Base-by-base conservation (phyloP, 129 eudicot genomes). In the Artemisia tridentata region DNA sequence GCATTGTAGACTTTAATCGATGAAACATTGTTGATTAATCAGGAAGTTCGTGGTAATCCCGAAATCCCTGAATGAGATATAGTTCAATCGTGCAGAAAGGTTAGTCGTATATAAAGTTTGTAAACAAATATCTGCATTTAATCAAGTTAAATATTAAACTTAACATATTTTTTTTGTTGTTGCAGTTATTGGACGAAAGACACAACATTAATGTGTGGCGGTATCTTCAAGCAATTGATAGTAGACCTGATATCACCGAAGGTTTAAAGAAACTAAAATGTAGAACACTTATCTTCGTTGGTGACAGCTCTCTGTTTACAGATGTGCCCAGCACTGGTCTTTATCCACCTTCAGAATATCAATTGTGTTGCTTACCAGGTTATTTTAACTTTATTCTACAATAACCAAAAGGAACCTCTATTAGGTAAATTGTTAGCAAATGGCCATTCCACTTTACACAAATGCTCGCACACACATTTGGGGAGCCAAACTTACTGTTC, bases 51-150 rank as follows among this genome's bases (percentile, higher is more conserved):
- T 19, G 97, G 97, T 55, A 86, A 80, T 70, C 82, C 85, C 17
- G 97, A 95, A 57, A 81, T 88, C 73, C 96, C 89, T 27, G 99
- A 95, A 70, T 95, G 97, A 23, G 97, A 95, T 73, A 90, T 90
- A 65, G 99, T 88, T 83, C 93, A 90, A 77, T 23, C 25, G 25
- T 23, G 25, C 63, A 58, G 97, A 85, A 91, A 88, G 77, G 97
- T 91, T 68, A 83, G 84, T 81, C 49, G 51, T 52, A 4, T 21
- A n/a, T 29, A 15, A 38, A 13, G 8, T 34, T 17, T 18, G 14
- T 31, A 54, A 45, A 45, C 21, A 13, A 15, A n/a, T 31, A 38
- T 57, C 50, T 61, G 34, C 7, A 12, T 43, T 66, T 10, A 1
- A 17, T 43, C 25, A 68, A 21, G 10, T 69, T 71, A 17, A 20